A percentile compares a stretch with the other conserved stretches of the same genome.
phyloP scores from a whole-genome alignment of 2,329 filamentous ascomycete genomes.

The Fusarium sp. region DNA sequence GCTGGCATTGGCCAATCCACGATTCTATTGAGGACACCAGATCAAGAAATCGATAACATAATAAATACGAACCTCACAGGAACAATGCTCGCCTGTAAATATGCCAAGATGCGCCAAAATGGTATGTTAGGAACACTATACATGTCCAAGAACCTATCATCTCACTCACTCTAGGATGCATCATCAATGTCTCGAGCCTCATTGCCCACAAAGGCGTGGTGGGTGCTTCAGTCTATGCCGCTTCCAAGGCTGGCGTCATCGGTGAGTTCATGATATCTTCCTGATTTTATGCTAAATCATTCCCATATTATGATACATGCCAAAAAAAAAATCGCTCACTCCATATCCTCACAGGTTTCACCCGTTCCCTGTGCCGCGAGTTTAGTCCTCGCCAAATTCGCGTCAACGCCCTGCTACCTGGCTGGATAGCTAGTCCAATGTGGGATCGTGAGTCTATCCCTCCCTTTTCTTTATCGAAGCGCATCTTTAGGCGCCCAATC shows the following conservation, averaged over 20 bases:
- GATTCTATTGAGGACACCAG: conserved; percentile 70
- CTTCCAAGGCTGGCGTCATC: conserved; percentile 85
- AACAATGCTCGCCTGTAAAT: conserved; percentile 74
- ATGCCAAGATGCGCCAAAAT: conserved; percentile 54
- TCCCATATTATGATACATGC: conserved; percentile 45
- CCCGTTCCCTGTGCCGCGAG: conserved; percentile 76
- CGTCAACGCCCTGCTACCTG: conserved; percentile 85
- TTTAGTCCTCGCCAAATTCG: conserved; percentile 74
- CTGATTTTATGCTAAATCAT: conserved; percentile 36
- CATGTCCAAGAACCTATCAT: conserved; percentile 1
- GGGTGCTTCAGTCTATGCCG: conserved; percentile 82
- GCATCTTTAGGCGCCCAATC: conserved; percentile 19
- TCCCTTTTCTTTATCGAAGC: conserved; percentile 29
- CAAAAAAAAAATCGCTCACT: conserved; percentile 37
- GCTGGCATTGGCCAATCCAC: conserved; percentile 80
- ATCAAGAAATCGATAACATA: conserved; percentile 68
- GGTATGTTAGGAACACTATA: conserved; percentile 47
- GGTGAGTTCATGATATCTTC: conserved; percentile 61
- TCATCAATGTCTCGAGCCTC: conserved; percentile 87
- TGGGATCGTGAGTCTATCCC: conserved; percentile 71
- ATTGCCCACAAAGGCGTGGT: conserved; percentile 78
- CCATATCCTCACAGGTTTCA: conserved; percentile 68
- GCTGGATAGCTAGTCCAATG: conserved; percentile 88
- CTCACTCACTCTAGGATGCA: conserved; percentile 66
- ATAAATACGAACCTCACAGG: conserved; percentile 80